Evolutionary conservation across 306 rosid species (phyloP).

Genomic region (Hippophae tibetana): DNA sequence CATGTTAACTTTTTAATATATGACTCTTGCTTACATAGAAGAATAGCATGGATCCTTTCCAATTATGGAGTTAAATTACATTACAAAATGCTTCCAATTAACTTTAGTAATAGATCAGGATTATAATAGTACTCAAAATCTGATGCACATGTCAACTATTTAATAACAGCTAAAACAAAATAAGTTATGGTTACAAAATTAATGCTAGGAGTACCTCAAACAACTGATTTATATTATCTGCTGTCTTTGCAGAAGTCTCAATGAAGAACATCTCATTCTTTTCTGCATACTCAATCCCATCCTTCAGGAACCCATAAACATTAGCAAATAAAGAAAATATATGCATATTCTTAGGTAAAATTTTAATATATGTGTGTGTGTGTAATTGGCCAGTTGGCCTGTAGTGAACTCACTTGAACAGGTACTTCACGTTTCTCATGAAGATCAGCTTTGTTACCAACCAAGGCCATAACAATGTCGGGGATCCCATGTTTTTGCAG

Average conservation of each 20-base stretch:
- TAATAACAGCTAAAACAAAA: slow-evolving; percentile 5
- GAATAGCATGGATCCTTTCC: no score
- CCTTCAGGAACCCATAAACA: slow-evolving; percentile 32
- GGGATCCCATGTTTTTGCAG: slow-evolving; percentile 94
- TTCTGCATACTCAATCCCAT: slow-evolving; percentile 82
- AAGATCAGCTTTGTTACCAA: slow-evolving; percentile 94
- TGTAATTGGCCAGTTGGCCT: no score
- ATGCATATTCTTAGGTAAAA: slow-evolving; percentile 5
- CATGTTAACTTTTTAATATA: no score
- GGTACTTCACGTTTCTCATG: slow-evolving; percentile 79
- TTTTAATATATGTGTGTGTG: slow-evolving; percentile 12
- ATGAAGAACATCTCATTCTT: slow-evolving; percentile 94
- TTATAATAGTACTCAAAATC: neutral
- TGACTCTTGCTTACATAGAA: no score
- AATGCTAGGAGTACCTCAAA: slow-evolving; percentile 63
- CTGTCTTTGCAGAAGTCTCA: slow-evolving; percentile 99
- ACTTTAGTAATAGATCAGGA: neutral
- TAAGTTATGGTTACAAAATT: neutral
- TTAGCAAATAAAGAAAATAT: neutral
- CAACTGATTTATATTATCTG: slow-evolving; percentile 89
- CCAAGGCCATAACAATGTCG: slow-evolving; percentile 88
- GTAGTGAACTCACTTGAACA: slow-evolving; percentile 43
- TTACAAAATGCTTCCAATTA: no score
- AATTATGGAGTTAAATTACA: no score
- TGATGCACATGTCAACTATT: neutral